phyloP scores from a whole-genome alignment of 176 grass and related monocot species.

The Juncus effusus region DNA sequence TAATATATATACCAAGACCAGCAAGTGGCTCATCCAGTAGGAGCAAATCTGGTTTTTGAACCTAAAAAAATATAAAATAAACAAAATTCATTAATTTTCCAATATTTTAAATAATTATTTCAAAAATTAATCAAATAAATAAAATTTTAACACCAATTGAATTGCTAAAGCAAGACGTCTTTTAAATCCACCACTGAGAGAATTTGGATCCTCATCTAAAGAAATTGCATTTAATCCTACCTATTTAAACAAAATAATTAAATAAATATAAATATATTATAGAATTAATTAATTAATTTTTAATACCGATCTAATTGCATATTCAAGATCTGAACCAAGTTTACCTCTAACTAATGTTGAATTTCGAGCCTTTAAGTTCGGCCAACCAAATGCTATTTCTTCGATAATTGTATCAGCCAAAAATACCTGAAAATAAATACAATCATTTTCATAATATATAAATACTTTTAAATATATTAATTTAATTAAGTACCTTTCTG shows the following conservation, averaged over 20 bases:
- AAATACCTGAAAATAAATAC: constrained; percentile 42
- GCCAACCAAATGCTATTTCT: constrained; percentile 94
- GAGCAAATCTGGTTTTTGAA: constrained; percentile 78
- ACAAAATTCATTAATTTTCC: too few relatives aligned
- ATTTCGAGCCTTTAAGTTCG: constrained; percentile 55
- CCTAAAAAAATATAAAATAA: constrained; percentile 36
- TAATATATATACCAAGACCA: constrained; percentile 55
- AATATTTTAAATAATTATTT: too few relatives aligned
- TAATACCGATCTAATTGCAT: constrained; percentile 68
- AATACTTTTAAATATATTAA: constrained; percentile 2
- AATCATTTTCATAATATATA: too few relatives aligned
- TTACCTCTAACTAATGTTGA: constrained; percentile 37
- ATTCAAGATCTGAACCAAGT: constrained; percentile 61
- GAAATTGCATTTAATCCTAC: constrained; percentile 69
- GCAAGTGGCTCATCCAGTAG: constrained; percentile 88
- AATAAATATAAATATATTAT: background rate
- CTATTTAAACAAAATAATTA: constrained; percentile 22
- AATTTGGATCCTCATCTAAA: constrained; percentile 68
- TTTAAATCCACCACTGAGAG: constrained; percentile 88
- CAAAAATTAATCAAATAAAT: constrained; percentile 2
- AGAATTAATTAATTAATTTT: background rate
- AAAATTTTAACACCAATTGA: constrained; percentile 56
- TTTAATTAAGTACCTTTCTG: constrained; percentile 55
- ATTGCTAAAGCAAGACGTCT: constrained; percentile 75
- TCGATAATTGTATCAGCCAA: constrained; percentile 81